Percentiles rank a stretch among this genome's conserved stretches.
phyloP scores from a whole-genome alignment of 83 land plant species.

The Isoetes engelmannii region DNA sequence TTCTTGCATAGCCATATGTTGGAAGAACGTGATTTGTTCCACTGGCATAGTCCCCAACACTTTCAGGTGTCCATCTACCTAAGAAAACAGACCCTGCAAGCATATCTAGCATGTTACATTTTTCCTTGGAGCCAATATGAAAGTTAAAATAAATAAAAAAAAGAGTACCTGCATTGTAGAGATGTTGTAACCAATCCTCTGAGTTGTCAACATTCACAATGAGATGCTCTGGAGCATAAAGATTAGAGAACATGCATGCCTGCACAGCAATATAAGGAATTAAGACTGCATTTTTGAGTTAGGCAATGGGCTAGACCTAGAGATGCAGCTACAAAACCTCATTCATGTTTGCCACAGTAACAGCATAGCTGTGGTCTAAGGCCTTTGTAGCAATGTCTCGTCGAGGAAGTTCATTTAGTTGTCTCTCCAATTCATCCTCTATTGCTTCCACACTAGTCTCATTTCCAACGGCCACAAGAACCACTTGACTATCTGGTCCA shows the following conservation, averaged over 20 bases:
- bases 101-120: background rate
- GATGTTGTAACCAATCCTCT: constrained; percentile 71
- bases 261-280: constrained; percentile 20
- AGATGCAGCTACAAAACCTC: constrained; percentile 49
- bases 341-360: constrained; percentile 64
- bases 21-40: constrained; percentile 99
- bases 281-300: background rate
- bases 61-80: constrained; percentile 96
- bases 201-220: constrained; percentile 88
- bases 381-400: constrained; percentile 87
- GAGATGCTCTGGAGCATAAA: constrained; percentile 98
- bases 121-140: background rate
- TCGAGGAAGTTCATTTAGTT: constrained; percentile 75
- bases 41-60: constrained; percentile 97
- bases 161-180: constrained; percentile 86
- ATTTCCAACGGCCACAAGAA: constrained; percentile 84
- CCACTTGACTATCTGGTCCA: constrained; percentile 99
- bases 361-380: constrained; percentile 78
- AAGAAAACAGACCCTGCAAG: constrained; percentile 86
- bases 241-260: constrained; percentile 89
- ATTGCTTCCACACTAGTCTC: constrained; percentile 61
- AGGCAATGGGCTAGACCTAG: background rate
- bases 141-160: background rate
- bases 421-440: constrained; percentile 61
- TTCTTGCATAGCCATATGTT: constrained; percentile 95